Base-by-base conservation (phyloP, 2,329 filamentous ascomycete species). In the Alternaria novae-zelandiae region DNA sequence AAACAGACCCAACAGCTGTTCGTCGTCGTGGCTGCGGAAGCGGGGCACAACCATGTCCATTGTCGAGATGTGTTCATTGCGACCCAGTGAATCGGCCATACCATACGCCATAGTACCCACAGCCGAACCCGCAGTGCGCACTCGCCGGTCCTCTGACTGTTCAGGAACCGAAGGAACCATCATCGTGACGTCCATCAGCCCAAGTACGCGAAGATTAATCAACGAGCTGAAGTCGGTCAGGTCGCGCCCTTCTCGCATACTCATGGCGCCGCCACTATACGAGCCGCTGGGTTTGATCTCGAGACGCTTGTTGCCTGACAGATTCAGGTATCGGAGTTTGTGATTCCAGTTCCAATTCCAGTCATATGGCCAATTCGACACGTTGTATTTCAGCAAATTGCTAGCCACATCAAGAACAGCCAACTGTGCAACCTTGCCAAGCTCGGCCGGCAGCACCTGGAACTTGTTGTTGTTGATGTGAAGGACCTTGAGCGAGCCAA, bases 301-400 rank as follows among this genome's bases (percentile, higher is more conserved):
- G 32, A 99, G 83, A 54, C 95, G 90, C 80, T 97, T 97, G 83
- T 99, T 99, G 55, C 96, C 96, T 0, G 95, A 98, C 75, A 99
- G 85, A 75, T 98, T 99, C 66, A 99, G 89, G 76, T 96, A 99
- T 67, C 94, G 91, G 69, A 99, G 83, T 73, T 97, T 96, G 53
- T 92, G 93, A 74, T 99, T 99, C 86, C 96, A 92, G 76, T 98
- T 98, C 96, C 96, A 99, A 74, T 99, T 99, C 96, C 96, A 99
- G 78, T 99, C 96, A 77, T 99, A 99, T 0, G 95, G 96, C 86
- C 97, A 97, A 75, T 99, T 99, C 28, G 94, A 96, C 51, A 99
- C 96, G 78, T 99, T 99, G 86, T 99, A 99, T 80, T 98, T 99
- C 61, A 99, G 85, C 21, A 88, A 90, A 77, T 99, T 99, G 85